These are phyloP conservation scores for Penicillium fimorum DNA, from an alignment of 495 filamentous ascomycete genomes.

Conservation along the genomic window DNA sequence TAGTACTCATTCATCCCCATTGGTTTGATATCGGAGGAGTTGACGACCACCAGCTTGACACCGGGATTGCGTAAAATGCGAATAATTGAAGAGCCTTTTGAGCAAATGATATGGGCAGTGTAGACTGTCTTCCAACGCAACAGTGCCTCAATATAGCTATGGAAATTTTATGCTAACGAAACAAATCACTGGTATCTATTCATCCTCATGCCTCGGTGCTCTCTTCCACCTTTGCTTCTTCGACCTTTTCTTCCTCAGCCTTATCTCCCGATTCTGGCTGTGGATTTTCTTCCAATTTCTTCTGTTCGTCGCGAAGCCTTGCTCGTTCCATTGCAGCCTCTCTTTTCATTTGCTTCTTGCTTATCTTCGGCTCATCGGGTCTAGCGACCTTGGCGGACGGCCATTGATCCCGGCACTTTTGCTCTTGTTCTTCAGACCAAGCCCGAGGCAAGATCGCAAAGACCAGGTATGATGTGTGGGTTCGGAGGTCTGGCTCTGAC, in stretches of 20 bases:
- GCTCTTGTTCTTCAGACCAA: slow-evolving; percentile 83
- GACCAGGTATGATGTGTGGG: slow-evolving; percentile 90
- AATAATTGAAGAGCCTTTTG: not conserved
- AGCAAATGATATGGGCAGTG: not conserved
- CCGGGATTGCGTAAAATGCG: not conserved
- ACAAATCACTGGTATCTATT: slow-evolving; percentile 2
- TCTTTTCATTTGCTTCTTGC: slow-evolving; percentile 53
- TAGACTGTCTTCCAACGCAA: not conserved
- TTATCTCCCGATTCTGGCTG: slow-evolving; percentile 19
- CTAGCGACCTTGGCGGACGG: slow-evolving; percentile 40
- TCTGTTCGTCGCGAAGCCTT: slow-evolving; percentile 37
- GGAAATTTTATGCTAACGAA: not conserved
- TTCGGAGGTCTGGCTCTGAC: slow-evolving; percentile 85
- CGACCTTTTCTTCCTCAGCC: slow-evolving; percentile 19
- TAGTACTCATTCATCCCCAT: not conserved
- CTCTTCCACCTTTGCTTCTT: slow-evolving; percentile 17
- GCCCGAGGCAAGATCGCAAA: slow-evolving; percentile 86
- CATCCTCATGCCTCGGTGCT: slow-evolving; percentile 16
- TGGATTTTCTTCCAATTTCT: slow-evolving; percentile 48
- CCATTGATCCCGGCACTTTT: slow-evolving; percentile 60
- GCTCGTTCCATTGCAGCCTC: slow-evolving; percentile 35
- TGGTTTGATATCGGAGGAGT: not conserved
- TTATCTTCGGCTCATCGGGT: slow-evolving; percentile 39
- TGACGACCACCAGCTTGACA: not conserved
- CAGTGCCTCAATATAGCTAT: not conserved